Conservation (phyloP, 306 rosid genomes). For the Cicer chorassanicum region DNA sequence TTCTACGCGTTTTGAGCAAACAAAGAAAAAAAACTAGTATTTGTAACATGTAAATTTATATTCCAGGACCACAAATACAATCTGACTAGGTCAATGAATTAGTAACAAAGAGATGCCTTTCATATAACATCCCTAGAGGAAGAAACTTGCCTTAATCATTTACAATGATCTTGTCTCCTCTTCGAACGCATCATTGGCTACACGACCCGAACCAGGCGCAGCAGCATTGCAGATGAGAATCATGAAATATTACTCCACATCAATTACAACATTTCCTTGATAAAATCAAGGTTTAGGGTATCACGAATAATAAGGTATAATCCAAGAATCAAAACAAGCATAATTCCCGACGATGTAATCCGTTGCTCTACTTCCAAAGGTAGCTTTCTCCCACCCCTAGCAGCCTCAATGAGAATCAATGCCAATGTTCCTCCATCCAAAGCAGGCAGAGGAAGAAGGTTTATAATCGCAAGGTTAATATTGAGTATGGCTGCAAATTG, state of each 20-base stretch:
- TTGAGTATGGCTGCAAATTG: constrained; percentile 91
- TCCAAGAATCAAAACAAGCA: constrained; percentile 80
- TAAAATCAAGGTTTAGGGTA: constrained; percentile 86
- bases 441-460: constrained; percentile 93
- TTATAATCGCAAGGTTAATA: constrained; percentile 83
- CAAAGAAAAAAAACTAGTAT: constrained; percentile 36
- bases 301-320: constrained; percentile 81
- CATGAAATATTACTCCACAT: constrained; percentile 39
- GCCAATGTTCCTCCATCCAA: constrained; percentile 92
- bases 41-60: constrained; percentile 45
- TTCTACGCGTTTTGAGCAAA: neutral
- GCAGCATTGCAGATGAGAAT: constrained; percentile 45
- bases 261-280: constrained; percentile 74
- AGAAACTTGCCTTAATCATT: constrained; percentile 49
- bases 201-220: constrained; percentile 32
- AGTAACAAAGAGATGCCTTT: constrained; percentile 43
- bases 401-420: constrained; percentile 84
- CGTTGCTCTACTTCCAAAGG: constrained; percentile 91
- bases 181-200: constrained; percentile 37
- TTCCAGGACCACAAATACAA: constrained; percentile 50
- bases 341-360: constrained; percentile 91
- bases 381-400: constrained; percentile 90
- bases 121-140: constrained; percentile 45
- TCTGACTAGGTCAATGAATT: constrained; percentile 50
- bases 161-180: constrained; percentile 43